Conservation (phyloP, 2,329 filamentous ascomycete species). For the Fusarium staphyleae region DNA sequence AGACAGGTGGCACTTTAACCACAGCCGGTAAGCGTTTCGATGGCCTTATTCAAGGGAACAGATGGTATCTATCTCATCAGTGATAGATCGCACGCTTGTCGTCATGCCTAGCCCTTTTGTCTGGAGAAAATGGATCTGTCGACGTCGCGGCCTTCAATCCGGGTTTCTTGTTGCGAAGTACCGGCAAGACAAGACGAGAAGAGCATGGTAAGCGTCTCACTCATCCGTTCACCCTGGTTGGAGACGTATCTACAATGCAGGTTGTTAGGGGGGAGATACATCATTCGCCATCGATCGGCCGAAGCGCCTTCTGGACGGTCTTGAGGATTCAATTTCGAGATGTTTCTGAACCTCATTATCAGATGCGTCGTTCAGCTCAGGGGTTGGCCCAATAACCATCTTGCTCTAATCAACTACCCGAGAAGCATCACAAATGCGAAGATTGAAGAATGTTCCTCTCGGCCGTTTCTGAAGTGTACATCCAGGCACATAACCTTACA, state of each 20-base stretch:
- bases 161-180: no score
- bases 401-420: constrained; percentile 2
- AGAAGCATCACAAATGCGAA: constrained; percentile 8
- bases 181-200: background rate
- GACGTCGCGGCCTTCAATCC: no score
- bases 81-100: constrained; percentile 9
- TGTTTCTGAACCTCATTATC: constrained; percentile 23
- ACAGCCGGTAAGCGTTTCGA: constrained; percentile 13
- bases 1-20: constrained; percentile 10
- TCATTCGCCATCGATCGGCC: constrained; percentile 17
- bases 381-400: constrained; percentile 3
- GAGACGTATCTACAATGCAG: background rate
- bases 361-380: constrained; percentile 19
- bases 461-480: constrained; percentile 20
- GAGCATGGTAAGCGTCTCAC: no score
- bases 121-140: no score
- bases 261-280: constrained; percentile 16
- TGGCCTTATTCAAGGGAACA: constrained; percentile 15
- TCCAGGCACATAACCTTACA: constrained; percentile 2
- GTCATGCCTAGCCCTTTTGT: constrained; percentile 8
- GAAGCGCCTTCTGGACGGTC: constrained; percentile 3
- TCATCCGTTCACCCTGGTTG: background rate
- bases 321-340: constrained; percentile 14
- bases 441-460: constrained; percentile 9
- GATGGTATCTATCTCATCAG: background rate